phyloP scores from a whole-genome alignment of 495 filamentous ascomycete genomes.

The Recurvomyces mirabilis region DNA sequence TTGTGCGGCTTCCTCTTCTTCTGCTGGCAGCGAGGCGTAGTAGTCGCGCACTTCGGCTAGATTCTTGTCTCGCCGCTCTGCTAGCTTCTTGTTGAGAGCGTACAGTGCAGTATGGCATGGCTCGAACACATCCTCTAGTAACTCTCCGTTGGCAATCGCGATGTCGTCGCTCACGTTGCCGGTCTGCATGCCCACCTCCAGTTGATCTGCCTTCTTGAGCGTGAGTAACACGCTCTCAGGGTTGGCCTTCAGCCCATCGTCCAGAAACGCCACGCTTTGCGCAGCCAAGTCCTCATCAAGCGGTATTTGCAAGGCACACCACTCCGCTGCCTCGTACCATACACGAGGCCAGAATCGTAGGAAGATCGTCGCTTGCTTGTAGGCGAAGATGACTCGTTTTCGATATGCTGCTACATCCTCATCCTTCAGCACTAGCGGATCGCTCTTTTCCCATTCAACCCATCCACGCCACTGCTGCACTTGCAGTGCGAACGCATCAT shows the following conservation, averaged over 20 bases:
- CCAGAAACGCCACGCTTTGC: constrained; percentile 61
- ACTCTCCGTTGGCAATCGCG: constrained; percentile 44
- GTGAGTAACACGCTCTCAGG: constrained; percentile 85
- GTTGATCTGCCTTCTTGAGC: constrained; percentile 75
- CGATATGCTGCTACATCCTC: constrained; percentile 65
- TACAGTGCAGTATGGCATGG: constrained; percentile 76
- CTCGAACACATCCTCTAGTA: constrained; percentile 69
- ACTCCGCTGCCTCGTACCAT: constrained; percentile 91
- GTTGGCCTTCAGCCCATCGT: constrained; percentile 73
- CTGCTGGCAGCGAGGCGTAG: constrained; percentile 28
- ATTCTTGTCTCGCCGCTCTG: constrained; percentile 58
- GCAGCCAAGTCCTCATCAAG: constrained; percentile 36
- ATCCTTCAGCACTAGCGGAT: constrained; percentile 70
- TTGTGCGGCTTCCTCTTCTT: constrained; percentile 4
- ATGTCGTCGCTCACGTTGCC: constrained; percentile 7
- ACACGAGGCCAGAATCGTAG: constrained; percentile 87
- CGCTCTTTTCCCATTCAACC: constrained; percentile 88
- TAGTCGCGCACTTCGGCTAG: constrained; percentile 60
- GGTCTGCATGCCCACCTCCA: constrained; percentile 40
- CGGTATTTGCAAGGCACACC: constrained; percentile 71
- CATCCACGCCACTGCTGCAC: constrained; percentile 87
- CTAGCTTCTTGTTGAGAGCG: constrained; percentile 59
- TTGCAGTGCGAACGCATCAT: constrained; percentile 73
- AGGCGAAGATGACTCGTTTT: constrained; percentile 71
- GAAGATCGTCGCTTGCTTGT: constrained; percentile 90